Percentiles rank a stretch among this genome's conserved stretches.
Conservation (phyloP, 1,284 basidiomycete genomes). For the Microbotryum lychnidis-dioicae region DNA sequence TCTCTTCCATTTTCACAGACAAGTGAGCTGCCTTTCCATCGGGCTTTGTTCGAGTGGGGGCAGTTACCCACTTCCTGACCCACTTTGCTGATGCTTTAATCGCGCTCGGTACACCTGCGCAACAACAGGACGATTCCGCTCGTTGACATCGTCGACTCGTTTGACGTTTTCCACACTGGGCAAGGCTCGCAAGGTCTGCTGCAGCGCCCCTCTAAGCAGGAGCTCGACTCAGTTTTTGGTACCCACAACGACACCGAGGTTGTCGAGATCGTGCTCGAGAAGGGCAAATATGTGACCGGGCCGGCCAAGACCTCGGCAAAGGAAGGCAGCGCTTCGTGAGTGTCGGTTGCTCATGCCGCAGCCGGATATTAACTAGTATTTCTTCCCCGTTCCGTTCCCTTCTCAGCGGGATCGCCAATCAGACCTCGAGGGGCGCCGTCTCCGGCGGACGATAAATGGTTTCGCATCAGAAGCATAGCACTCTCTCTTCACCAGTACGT, state of each 20-base stretch:
- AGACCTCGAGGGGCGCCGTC: no score
- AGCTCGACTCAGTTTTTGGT: conserved; percentile 40
- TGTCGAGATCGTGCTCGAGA: conserved; percentile 36
- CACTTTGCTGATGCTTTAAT: not conserved
- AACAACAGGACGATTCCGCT: conserved; percentile 38
- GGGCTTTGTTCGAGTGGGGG: no score
- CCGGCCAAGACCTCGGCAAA: conserved; percentile 2
- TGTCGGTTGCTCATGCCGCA: no score
- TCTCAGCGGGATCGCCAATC: no score
- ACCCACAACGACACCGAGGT: conserved; percentile 38
- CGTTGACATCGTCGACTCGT: conserved; percentile 41
- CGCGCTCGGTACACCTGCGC: not conserved
- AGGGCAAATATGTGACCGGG: conserved; percentile 33
- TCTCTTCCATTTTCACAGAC: not conserved
- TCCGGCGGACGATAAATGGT: no score
- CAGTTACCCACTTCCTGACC: not conserved
- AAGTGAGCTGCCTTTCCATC: not conserved
- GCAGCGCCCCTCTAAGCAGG: conserved; percentile 40
- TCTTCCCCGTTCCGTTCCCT: no score
- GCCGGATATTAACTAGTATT: no score
- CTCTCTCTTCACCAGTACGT: no score
- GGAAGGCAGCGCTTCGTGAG: conserved; percentile 13
- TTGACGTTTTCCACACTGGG: conserved; percentile 41
- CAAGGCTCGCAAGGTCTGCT: conserved; percentile 41
- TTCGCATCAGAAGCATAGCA: no score